phyloP scores from a whole-genome alignment of 1,284 basidiomycete genomes.

The Limonomyces culmigenus region DNA sequence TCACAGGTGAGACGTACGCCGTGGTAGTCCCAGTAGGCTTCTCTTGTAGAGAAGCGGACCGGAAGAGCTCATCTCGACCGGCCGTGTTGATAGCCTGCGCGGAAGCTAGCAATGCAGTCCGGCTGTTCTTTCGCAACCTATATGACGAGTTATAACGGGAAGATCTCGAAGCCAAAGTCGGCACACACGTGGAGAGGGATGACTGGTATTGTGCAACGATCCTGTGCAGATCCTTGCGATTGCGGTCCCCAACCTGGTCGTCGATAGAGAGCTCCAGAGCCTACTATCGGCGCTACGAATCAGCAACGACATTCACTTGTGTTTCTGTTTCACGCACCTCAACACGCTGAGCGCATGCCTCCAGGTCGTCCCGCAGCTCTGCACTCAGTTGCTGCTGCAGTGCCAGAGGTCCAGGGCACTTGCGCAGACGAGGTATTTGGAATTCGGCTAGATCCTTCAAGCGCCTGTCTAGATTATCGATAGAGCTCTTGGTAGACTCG shows the following conservation, averaged over 20 bases:
- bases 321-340: constrained; percentile 42
- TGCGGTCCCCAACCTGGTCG: constrained; percentile 43
- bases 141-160: constrained; percentile 1
- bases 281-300: constrained; percentile 19
- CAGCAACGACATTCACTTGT: constrained; percentile 3
- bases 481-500: constrained; percentile 27
- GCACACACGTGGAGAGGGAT: background rate
- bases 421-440: constrained; percentile 57
- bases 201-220: background rate
- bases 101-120: constrained; percentile 49
- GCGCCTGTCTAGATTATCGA: constrained; percentile 35
- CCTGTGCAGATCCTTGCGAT: constrained; percentile 28
- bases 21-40: constrained; percentile 18
- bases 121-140: constrained; percentile 44
- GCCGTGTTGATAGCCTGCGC: constrained; percentile 54
- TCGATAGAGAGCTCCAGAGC: constrained; percentile 45
- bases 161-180: background rate
- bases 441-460: constrained; percentile 46
- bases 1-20: constrained; percentile 6
- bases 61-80: constrained; percentile 47
- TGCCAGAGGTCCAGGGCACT: constrained; percentile 46
- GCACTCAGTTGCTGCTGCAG: constrained; percentile 57
- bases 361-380: constrained; percentile 64
- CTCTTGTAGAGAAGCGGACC: constrained; percentile 27
- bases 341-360: constrained; percentile 38